phyloP scores from a whole-genome alignment of 2,329 filamentous ascomycete genomes.

The Lasiodiplodia theobromae region DNA sequence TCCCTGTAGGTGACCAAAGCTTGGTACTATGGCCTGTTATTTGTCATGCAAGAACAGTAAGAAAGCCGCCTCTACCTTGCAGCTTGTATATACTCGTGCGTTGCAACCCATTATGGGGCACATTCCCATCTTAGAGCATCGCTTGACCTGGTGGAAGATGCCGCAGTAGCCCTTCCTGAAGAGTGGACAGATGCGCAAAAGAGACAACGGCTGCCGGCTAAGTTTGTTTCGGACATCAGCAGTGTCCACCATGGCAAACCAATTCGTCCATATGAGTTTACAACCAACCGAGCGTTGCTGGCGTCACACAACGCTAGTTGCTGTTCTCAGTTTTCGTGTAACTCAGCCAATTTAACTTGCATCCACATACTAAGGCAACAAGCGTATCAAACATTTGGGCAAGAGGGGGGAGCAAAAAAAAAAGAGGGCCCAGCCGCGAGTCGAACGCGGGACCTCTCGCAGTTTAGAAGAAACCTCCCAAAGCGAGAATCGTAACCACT shows the following conservation, averaged over 20 bases:
- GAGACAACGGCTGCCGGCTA: neutral
- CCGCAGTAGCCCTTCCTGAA: neutral
- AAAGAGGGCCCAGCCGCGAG: conserved; percentile 15
- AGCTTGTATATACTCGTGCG: too few species aligned
- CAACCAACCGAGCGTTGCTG: too few species aligned
- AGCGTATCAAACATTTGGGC: neutral
- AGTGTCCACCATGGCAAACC: neutral
- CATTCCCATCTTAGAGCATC: too few species aligned
- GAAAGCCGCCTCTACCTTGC: too few species aligned
- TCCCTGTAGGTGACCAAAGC: too few species aligned
- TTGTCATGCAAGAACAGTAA: too few species aligned
- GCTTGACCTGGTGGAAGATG: neutral
- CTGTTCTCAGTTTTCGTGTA: too few species aligned
- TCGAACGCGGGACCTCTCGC: conserved; percentile 23
- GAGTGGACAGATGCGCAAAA: neutral
- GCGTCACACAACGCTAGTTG: too few species aligned
- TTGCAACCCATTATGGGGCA: too few species aligned
- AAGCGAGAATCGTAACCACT: conserved; percentile 27
- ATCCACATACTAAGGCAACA: neutral
- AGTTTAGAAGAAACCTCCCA: conserved; percentile 6
- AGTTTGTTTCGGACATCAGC: neutral
- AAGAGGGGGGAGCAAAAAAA: neutral
- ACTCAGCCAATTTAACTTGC: neutral
- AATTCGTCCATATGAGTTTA: too few species aligned
- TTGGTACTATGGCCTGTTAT: too few species aligned